Evolutionary conservation across 2,329 filamentous ascomycete genomes (phyloP).

Genomic region (Claviceps sp.): DNA sequence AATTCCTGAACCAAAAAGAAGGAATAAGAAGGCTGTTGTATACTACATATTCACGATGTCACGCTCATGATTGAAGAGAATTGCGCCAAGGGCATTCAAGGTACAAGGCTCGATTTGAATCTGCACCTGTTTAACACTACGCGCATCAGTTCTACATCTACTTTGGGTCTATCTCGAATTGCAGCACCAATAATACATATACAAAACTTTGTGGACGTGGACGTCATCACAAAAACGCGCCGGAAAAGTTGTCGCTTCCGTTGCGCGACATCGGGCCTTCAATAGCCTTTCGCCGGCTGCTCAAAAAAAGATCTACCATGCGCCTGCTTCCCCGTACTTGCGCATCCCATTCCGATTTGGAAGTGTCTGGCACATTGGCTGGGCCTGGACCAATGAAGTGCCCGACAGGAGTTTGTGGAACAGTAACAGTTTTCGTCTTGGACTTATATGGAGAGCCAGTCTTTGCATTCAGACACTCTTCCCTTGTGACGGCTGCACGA

Average conservation of each 20-base stretch:
- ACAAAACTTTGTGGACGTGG: neutral
- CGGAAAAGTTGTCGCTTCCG: slow-evolving; percentile 15
- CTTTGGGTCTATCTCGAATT: neutral
- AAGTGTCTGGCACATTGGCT: neutral
- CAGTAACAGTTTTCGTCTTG: neutral
- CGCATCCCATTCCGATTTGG: slow-evolving; percentile 13
- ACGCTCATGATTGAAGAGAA: no score
- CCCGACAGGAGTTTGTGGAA: slow-evolving; percentile 2
- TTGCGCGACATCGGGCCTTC: slow-evolving; percentile 17
- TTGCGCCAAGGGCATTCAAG: no score
- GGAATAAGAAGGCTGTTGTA: no score
- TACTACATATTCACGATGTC: no score
- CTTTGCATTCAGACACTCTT: slow-evolving; percentile 10
- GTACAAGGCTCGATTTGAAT: no score
- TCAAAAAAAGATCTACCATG: slow-evolving; percentile 43
- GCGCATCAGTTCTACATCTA: neutral
- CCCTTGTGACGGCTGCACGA: slow-evolving; percentile 10
- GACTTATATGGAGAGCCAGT: slow-evolving; percentile 10
- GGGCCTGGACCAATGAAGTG: neutral
- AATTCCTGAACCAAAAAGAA: no score
- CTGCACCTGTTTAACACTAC: no score
- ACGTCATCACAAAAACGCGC: slow-evolving; percentile 18
- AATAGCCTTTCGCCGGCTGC: slow-evolving; percentile 30
- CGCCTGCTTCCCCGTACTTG: slow-evolving; percentile 31
- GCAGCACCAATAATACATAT: slow-evolving; percentile 1